Conservation (phyloP, 345 rosid genomes). For the Aurinia saxatilis region DNA sequence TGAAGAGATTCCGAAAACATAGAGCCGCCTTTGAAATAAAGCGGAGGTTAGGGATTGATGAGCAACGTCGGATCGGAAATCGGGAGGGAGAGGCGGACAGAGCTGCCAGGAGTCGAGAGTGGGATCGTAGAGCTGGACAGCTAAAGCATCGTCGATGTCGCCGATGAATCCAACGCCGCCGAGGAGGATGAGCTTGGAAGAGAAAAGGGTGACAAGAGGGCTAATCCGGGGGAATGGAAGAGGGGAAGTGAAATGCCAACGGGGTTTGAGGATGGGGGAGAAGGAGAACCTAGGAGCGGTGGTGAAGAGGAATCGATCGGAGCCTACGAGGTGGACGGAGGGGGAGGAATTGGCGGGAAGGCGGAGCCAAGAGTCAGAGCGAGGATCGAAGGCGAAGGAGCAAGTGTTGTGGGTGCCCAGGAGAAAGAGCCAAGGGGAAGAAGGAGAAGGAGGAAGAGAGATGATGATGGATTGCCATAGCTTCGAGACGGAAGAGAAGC, state of each 20-base stretch:
- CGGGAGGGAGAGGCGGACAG: conserved; percentile 66
- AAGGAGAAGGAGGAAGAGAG: conserved; percentile 22
- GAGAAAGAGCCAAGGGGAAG: conserved; percentile 84
- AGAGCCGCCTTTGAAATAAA: conserved; percentile 38
- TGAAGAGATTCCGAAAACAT: conserved; percentile 56
- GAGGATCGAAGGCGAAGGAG: conserved; percentile 75
- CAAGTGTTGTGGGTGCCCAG: conserved; percentile 83
- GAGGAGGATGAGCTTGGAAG: conserved; percentile 46
- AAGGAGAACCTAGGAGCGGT: conserved; percentile 59
- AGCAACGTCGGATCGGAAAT: conserved; percentile 52
- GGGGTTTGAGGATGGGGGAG: conserved; percentile 45
- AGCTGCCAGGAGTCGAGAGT: conserved; percentile 55
- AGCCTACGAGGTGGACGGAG: conserved; percentile 36
- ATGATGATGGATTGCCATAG: conserved; percentile 51
- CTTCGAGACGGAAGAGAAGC: conserved; percentile 73
- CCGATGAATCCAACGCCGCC: conserved; percentile 72
- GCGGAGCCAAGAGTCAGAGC: conserved; percentile 58
- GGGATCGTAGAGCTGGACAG: conserved; percentile 69
- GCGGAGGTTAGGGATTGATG: conserved; percentile 61
- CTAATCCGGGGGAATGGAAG: conserved; percentile 46
- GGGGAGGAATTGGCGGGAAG: conserved; percentile 44
- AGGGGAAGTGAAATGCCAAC: conserved; percentile 50
- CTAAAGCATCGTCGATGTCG: conserved; percentile 63
- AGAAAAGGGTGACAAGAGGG: conserved; percentile 41
- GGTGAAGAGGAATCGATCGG: conserved; percentile 61